Base-by-base conservation (phyloP, 805 yeast genomes). In the Kurtzmaniella cleridarum region DNA sequence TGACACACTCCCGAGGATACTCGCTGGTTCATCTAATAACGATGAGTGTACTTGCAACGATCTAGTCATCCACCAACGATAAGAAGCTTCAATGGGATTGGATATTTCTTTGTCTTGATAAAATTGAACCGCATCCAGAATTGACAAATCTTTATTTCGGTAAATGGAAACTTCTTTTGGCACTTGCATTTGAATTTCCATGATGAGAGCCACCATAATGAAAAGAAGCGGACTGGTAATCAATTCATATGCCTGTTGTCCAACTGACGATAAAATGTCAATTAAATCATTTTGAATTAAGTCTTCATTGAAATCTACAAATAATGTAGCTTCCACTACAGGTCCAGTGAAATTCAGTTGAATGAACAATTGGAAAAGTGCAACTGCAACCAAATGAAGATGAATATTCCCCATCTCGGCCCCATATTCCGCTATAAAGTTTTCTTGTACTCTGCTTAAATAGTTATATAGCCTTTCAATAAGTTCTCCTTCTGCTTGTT, bases 311-410 rank as follows among this genome's bases (percentile, higher is more conserved):
- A 59, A 50, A n/a, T 51, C 35, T n/a, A 62, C 52, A 27, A 51
- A 50, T 3, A 71, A 48, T 3, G 57, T 59, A 16, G 65, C 47
- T 3, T 71, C 70, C 2, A 78, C 51, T 18, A 74, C 71, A 4
- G 96, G 96, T 7, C 97, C 97, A 0, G 95, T 86, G 59, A 73
- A 86, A 57, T 90, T 90, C 36, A 74, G 60, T 55, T 87, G 95
- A 12, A 84, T 63, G 53, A 84, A 90, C 1, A 75, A 54, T 53
- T 88, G 89, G 18, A 87, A 61, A 3, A 78, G 60, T 1, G 83
- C 71, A 43, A 86, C 69, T 2, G 86, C 84, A 13, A 73, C 32
- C n/a, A 65, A 41, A 35, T 60, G 70, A 27, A 58, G 45, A 31
- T 59, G 59, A 13, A 55, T 16, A 1, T 27, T 18, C 3, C 49